These are phyloP conservation scores for Aspergillus sp. DNA, from an alignment of 2,329 filamentous ascomycete genomes.

Conservation along the genomic window DNA sequence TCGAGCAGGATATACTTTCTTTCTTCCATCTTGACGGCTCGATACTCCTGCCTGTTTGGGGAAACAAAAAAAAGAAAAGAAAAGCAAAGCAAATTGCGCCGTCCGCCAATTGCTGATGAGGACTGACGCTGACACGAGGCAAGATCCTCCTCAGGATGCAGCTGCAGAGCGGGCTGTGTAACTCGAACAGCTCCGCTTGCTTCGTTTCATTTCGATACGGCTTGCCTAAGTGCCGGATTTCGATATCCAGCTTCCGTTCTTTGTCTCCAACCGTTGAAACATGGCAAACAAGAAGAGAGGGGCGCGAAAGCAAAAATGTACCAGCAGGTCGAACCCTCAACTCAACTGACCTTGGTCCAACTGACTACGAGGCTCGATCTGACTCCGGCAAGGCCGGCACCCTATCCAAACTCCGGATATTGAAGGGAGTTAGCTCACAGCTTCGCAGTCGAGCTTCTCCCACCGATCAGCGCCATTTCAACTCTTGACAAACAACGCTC, in stretches of 20 bases:
- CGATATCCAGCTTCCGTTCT: neutral
- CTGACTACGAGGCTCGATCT: neutral
- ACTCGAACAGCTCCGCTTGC: neutral
- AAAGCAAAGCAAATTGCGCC: neutral
- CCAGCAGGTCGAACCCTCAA: neutral
- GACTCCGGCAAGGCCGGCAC: neutral
- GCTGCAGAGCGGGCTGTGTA: constrained; percentile 3
- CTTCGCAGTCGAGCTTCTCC: neutral
- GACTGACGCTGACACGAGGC: neutral
- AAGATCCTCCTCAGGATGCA: neutral
- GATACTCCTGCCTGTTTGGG: neutral
- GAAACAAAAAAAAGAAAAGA: neutral
- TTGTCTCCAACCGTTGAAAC: neutral
- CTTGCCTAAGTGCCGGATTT: neutral
- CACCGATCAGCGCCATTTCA: neutral
- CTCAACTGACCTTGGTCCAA: neutral
- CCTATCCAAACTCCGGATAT: neutral
- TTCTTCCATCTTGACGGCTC: neutral
- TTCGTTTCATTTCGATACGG: neutral
- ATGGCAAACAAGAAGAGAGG: neutral
- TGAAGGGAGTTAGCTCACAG: neutral
- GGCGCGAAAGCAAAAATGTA: neutral
- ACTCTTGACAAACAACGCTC: neutral
- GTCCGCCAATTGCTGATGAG: neutral
- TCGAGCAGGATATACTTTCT: neutral